Conservation (phyloP, 2,329 filamentous ascomycete species). For the Apiospora sp. region DNA sequence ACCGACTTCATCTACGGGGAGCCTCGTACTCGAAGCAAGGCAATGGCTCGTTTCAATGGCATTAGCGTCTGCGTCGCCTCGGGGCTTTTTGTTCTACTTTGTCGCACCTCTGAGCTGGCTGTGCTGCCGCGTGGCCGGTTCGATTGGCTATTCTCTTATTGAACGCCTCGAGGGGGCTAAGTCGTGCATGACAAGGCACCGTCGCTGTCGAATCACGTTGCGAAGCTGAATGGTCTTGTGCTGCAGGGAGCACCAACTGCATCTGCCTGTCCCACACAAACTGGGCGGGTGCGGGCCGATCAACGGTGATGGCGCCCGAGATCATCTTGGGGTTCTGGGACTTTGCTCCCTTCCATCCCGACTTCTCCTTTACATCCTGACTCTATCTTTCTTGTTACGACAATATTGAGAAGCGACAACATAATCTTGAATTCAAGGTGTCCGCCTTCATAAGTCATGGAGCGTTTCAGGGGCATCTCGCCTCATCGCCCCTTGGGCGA, state of each 20-base stretch:
- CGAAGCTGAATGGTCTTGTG: neutral
- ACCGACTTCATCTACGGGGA: neutral
- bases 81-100: neutral
- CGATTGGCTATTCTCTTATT: neutral
- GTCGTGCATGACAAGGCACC: neutral
- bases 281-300: neutral
- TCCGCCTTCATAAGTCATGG: constrained; percentile 26
- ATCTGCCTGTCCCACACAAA: neutral
- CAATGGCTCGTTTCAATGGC: too few relatives aligned
- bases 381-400: neutral
- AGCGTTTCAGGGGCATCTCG: constrained; percentile 29
- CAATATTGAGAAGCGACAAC: neutral
- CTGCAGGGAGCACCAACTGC: neutral
- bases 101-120: neutral
- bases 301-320: constrained; percentile 8
- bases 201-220: neutral
- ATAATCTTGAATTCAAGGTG: neutral
- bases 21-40: neutral
- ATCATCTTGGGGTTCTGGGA: neutral
- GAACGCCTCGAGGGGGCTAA: neutral
- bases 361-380: neutral
- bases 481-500: constrained; percentile 31
- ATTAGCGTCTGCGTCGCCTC: neutral
- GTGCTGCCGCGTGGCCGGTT: constrained; percentile 13
- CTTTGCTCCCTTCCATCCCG: neutral